These are phyloP conservation scores for Aurinia saxatilis DNA, from an alignment of 345 rosid genomes.

Conservation along the genomic window DNA sequence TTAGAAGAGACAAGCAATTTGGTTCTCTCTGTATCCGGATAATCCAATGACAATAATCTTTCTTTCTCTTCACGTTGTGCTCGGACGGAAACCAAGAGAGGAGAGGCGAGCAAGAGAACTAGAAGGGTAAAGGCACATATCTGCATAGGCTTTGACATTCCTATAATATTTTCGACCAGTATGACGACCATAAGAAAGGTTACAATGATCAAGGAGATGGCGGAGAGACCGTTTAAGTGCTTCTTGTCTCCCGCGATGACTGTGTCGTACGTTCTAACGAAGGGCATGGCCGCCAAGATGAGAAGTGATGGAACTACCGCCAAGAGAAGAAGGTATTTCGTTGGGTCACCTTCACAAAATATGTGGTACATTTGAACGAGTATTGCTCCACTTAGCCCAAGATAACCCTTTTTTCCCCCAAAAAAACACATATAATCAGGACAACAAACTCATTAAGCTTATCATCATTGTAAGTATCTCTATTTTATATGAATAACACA, in stretches of 20 bases:
- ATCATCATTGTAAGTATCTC: no score
- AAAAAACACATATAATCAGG: no score
- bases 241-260: slow-evolving; percentile 49
- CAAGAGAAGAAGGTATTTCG: slow-evolving; percentile 58
- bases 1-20: slow-evolving; percentile 13
- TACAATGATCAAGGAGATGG: slow-evolving; percentile 47
- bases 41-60: slow-evolving; percentile 16
- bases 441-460: no score
- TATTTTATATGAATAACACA: no score
- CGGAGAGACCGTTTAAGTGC: slow-evolving; percentile 66
- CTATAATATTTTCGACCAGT: slow-evolving; percentile 43
- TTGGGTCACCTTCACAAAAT: slow-evolving; percentile 42
- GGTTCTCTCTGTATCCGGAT: slow-evolving; percentile 9
- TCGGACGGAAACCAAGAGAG: slow-evolving; percentile 50
- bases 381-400: slow-evolving; percentile 84
- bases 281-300: slow-evolving; percentile 49
- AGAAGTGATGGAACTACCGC: slow-evolving; percentile 55
- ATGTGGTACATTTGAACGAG: slow-evolving; percentile 66
- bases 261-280: slow-evolving; percentile 49
- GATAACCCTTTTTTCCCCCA: slow-evolving; percentile 42
- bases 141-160: slow-evolving; percentile 40
- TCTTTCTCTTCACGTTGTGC: slow-evolving; percentile 47
- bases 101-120: slow-evolving; percentile 50
- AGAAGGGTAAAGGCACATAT: slow-evolving; percentile 36
- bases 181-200: slow-evolving; percentile 59